These are phyloP conservation scores for Pseudocercospora fijiensis DNA, from an alignment of 2,329 filamentous ascomycete genomes.

Conservation along the genomic window DNA sequence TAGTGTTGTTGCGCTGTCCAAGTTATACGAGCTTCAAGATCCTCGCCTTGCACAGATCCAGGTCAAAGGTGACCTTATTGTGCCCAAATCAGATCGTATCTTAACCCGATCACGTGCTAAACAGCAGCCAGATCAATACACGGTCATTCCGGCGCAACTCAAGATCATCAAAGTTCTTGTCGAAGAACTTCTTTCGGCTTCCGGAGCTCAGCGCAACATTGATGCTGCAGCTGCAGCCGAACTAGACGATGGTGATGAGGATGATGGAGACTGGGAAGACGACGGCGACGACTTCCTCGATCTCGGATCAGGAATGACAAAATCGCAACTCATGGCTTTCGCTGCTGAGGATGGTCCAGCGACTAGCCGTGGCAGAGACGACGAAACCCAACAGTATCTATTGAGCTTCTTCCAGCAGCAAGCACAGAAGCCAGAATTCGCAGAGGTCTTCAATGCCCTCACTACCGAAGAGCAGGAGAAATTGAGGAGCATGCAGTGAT, in stretches of 20 bases:
- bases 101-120: constrained; percentile 91
- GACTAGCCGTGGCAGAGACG: constrained; percentile 67
- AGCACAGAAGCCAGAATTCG: constrained; percentile 55
- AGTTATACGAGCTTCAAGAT: constrained; percentile 85
- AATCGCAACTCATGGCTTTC: constrained; percentile 76
- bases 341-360: constrained; percentile 54
- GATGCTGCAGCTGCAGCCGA: constrained; percentile 60
- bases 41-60: constrained; percentile 72
- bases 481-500: constrained; percentile 40
- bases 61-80: constrained; percentile 89
- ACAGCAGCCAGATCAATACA: constrained; percentile 86
- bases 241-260: constrained; percentile 66
- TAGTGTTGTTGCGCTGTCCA: constrained; percentile 88
- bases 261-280: constrained; percentile 79
- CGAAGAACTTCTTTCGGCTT: constrained; percentile 82
- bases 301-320: constrained; percentile 58
- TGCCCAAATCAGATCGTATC: constrained; percentile 75
- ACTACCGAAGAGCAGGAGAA: constrained; percentile 56
- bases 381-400: constrained; percentile 85
- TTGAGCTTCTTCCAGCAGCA: constrained; percentile 72
- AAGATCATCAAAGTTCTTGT: constrained; percentile 97
- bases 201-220: constrained; percentile 52
- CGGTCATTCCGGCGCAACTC: constrained; percentile 78
- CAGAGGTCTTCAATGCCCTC: constrained; percentile 55
- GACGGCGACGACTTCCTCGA: constrained; percentile 71